These are phyloP conservation scores for Casaregolazyma suthepensis DNA, from an alignment of 1,139 yeast genomes.

Conservation along the genomic window DNA sequence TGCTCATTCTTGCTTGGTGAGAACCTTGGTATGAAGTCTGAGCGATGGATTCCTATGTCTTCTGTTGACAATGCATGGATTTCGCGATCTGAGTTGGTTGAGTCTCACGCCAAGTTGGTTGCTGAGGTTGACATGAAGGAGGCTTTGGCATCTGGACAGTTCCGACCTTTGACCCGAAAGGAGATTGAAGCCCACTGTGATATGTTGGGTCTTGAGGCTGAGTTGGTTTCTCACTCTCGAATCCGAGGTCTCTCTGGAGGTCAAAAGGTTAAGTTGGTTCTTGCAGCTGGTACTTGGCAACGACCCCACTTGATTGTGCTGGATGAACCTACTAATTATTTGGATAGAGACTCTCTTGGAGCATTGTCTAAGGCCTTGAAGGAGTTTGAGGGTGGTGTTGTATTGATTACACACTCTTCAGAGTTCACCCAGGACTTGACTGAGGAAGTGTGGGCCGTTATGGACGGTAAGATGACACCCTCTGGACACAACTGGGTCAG, in stretches of 20 bases:
- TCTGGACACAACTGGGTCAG: constrained; percentile 99
- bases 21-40: constrained; percentile 97
- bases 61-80: constrained; percentile 99
- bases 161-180: constrained; percentile 99
- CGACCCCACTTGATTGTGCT: constrained; percentile 99
- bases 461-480: constrained; percentile 97
- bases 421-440: constrained; percentile 99
- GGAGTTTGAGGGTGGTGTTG: constrained; percentile 99
- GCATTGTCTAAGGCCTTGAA: constrained; percentile 98
- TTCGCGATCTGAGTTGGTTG: constrained; percentile 99
- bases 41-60: constrained; percentile 99
- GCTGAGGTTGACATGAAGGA: constrained; percentile 99
- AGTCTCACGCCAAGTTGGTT: constrained; percentile 97
- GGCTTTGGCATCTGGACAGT: constrained; percentile 99
- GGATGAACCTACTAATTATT: constrained; percentile 88
- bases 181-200: constrained; percentile 98
- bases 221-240: constrained; percentile 98
- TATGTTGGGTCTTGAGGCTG: constrained; percentile 97
- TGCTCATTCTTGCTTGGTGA: constrained; percentile 96
- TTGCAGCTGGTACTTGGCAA: constrained; percentile 99
- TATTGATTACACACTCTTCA: constrained; percentile 99
- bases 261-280: constrained; percentile 98
- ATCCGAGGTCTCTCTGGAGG: constrained; percentile 99
- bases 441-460: constrained; percentile 99
- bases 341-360: constrained; percentile 99